phyloP scores from a whole-genome alignment of 116 monocot genomes.

The Posidonia oceanica region DNA sequence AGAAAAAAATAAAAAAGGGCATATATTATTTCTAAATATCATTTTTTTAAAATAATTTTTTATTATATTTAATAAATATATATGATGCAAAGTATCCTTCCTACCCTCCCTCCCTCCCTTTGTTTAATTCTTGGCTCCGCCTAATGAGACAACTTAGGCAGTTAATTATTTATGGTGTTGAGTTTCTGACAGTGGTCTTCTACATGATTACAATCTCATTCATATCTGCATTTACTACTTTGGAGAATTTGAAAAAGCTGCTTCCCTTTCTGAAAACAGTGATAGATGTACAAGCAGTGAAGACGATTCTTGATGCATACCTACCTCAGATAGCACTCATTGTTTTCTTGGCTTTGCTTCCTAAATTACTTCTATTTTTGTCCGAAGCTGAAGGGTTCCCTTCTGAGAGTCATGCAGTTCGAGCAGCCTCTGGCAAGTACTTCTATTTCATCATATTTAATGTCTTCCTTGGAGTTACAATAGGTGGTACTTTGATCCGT shows the following conservation, averaged over 20 bases:
- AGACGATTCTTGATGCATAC: conserved; percentile 68
- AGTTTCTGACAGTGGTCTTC: conserved; percentile 72
- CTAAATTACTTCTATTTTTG: conserved; percentile 63
- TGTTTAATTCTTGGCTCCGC: no score
- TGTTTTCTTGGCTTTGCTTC: conserved; percentile 79
- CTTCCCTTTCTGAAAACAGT: conserved; percentile 63
- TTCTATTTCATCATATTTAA: conserved; percentile 90
- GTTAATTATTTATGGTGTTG: conserved; percentile 44
- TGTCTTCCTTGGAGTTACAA: conserved; percentile 79
- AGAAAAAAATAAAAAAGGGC: no score
- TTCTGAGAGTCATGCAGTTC: conserved; percentile 45
- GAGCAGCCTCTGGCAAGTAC: conserved; percentile 81
- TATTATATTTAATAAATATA: no score
- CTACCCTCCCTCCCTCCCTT: no score
- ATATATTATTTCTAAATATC: no score
- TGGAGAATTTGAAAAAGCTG: conserved; percentile 48
- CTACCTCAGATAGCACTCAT: conserved; percentile 84
- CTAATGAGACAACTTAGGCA: conserved; percentile 51
- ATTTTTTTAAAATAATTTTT: no score
- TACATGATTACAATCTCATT: conserved; percentile 72
- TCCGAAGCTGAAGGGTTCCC: conserved; percentile 75
- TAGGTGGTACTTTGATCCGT: conserved; percentile 42
- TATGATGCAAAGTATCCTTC: no score
- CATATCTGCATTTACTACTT: conserved; percentile 72
- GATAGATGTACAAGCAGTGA: conserved; percentile 36